Evolutionary conservation across 1,284 basidiomycete species (phyloP).

Genomic region (Cronartium ribicola): DNA sequence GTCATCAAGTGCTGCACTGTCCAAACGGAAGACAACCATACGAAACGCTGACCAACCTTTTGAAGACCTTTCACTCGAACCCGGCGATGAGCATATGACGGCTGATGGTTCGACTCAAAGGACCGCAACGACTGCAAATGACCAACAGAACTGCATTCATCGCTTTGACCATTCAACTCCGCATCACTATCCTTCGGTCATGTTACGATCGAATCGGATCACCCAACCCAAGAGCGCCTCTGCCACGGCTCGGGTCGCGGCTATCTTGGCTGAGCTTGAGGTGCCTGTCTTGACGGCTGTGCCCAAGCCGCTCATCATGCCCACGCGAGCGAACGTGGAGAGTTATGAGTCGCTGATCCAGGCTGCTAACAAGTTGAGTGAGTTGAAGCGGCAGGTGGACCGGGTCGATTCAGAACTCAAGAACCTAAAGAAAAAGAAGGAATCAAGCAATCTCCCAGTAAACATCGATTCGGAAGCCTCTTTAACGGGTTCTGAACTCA

Average conservation of each 20-base stretch:
- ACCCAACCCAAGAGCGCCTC: constrained; percentile 28
- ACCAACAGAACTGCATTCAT: constrained; percentile 26
- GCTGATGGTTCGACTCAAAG: neutral
- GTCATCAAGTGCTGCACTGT: no score
- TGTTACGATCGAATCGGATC: constrained; percentile 21
- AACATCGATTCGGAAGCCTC: no score
- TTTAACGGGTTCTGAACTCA: no score
- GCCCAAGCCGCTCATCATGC: constrained; percentile 40
- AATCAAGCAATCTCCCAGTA: no score
- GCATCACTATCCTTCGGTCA: constrained; percentile 18
- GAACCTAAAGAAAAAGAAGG: constrained; percentile 18
- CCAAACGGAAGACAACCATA: neutral
- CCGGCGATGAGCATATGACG: neutral
- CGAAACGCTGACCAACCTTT: neutral
- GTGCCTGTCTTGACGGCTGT: constrained; percentile 16
- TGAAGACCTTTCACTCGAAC: neutral
- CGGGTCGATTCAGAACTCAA: constrained; percentile 22
- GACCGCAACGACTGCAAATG: neutral
- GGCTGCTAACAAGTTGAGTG: constrained; percentile 15
- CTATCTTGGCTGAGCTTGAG: constrained; percentile 21
- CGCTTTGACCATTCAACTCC: constrained; percentile 12
- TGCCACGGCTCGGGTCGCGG: neutral
- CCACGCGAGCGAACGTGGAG: constrained; percentile 28
- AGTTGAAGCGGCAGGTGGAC: constrained; percentile 24
- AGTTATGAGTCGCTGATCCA: constrained; percentile 27